phyloP scores from a whole-genome alignment of 1,284 basidiomycete species.

The Sporisorium exsertum region DNA sequence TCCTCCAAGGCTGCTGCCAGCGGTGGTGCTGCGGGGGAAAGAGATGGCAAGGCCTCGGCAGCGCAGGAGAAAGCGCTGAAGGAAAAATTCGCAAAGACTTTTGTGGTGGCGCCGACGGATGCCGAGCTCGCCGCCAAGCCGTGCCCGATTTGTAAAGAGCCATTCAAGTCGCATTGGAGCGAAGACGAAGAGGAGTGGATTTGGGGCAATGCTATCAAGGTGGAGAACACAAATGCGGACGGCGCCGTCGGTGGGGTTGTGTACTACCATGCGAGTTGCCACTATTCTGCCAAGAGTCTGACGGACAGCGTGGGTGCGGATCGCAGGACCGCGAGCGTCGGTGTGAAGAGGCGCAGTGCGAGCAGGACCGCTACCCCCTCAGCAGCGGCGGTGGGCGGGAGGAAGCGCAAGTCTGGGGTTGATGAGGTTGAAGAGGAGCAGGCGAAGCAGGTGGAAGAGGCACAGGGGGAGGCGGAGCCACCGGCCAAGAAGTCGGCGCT shows the following conservation, averaged over 20 bases:
- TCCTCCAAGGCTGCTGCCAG: slow-evolving; percentile 26
- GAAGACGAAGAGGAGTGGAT: slow-evolving; percentile 99
- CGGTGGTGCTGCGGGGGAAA: slow-evolving; percentile 55
- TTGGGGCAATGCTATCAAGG: slow-evolving; percentile 89
- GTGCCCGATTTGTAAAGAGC: slow-evolving; percentile 97
- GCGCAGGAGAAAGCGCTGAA: slow-evolving; percentile 76
- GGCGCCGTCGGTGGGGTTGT: slow-evolving; percentile 5
- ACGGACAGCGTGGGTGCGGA: slow-evolving; percentile 49
- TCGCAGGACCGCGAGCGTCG: slow-evolving; percentile 34
- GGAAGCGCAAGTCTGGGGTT: slow-evolving; percentile 31
- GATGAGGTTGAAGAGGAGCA: slow-evolving; percentile 11
- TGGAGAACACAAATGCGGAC: slow-evolving; percentile 71
- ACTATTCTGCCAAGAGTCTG: slow-evolving; percentile 65
- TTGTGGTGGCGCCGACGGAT: slow-evolving; percentile 82
- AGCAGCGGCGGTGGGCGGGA: neutral
- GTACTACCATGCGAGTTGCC: slow-evolving; percentile 66
- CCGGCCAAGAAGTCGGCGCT: slow-evolving; percentile 24
- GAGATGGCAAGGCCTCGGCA: slow-evolving; percentile 70
- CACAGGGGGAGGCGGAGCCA: neutral
- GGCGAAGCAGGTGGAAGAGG: too few relatives aligned
- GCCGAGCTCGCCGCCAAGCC: slow-evolving; percentile 84
- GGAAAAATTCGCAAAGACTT: slow-evolving; percentile 72
- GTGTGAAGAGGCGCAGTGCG: slow-evolving; percentile 30
- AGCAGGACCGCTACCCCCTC: slow-evolving; percentile 30
- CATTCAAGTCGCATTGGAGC: slow-evolving; percentile 88